phyloP scores from a whole-genome alignment of 2,329 filamentous ascomycete species.

The Aspergillus pseudoterreus region DNA sequence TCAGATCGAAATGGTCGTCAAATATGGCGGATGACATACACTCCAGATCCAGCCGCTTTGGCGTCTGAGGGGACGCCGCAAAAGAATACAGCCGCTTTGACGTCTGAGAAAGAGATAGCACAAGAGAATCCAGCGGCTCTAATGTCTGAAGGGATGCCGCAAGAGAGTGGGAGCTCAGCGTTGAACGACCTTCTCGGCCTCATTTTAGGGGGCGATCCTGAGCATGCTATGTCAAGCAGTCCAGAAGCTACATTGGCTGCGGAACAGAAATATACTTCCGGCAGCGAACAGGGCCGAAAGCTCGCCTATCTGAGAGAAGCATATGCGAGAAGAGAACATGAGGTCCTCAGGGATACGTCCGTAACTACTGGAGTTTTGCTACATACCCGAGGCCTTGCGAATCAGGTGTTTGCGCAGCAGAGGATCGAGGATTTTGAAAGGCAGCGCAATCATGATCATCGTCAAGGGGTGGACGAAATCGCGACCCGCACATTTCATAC shows the following conservation, averaged over 20 bases:
- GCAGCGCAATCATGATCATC: constrained; percentile 5
- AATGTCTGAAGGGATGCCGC: constrained; percentile 5
- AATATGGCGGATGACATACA: constrained; percentile 18
- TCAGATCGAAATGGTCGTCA: constrained; percentile 8
- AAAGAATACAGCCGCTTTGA: constrained; percentile 15
- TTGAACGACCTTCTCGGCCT: constrained; percentile 8
- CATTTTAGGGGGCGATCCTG: not conserved
- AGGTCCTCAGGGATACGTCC: not conserved
- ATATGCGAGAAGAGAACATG: not conserved
- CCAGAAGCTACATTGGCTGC: not conserved
- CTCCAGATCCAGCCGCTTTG: constrained; percentile 18
- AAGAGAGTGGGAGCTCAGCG: not conserved
- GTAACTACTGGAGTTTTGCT: not conserved
- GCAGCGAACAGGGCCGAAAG: not conserved
- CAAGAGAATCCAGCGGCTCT: constrained; percentile 4
- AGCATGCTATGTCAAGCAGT: not conserved
- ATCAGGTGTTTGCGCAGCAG: constrained; percentile 2
- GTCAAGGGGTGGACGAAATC: constrained; percentile 16
- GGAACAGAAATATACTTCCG: not conserved
- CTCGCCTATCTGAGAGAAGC: not conserved
- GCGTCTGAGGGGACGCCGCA: constrained; percentile 7
- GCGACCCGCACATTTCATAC: constrained; percentile 21
- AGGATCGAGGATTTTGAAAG: constrained; percentile 15
- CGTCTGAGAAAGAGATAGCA: constrained; percentile 8
- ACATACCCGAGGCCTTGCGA: not conserved